These are phyloP conservation scores for Pisolithus tinctorius DNA, from an alignment of 768 basidiomycete genomes.

Conservation along the genomic window DNA sequence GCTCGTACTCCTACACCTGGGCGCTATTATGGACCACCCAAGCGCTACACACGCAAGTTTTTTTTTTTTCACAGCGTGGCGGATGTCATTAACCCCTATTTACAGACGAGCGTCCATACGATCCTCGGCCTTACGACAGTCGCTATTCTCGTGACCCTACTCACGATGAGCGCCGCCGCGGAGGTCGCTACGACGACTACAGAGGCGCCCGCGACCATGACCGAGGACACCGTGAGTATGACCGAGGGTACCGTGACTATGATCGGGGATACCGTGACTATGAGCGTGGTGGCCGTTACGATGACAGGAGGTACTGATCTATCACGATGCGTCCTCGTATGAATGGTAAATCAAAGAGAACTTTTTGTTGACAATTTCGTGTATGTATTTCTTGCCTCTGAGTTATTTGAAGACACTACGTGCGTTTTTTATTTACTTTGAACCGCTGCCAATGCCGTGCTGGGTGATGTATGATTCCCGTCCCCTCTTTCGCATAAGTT, in stretches of 20 bases:
- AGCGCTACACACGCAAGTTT: conserved; percentile 58
- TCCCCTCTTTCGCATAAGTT: conserved; percentile 55
- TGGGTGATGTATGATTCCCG: conserved; percentile 50
- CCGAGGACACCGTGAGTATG: conserved; percentile 24
- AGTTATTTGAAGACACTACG: background rate
- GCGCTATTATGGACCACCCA: conserved; percentile 89
- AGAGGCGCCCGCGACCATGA: conserved; percentile 37
- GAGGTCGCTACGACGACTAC: conserved; percentile 38
- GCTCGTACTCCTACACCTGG: conserved; percentile 93
- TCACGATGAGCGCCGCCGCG: conserved; percentile 44
- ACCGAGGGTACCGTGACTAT: conserved; percentile 30
- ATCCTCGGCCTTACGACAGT: conserved; percentile 86
- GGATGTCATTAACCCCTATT: background rate
- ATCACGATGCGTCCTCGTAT: conserved; percentile 1
- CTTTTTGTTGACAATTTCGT: background rate
- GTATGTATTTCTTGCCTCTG: conserved; percentile 17
- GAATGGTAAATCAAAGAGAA: background rate
- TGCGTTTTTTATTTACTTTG: background rate
- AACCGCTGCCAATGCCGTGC: conserved; percentile 54
- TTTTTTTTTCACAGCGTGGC: background rate
- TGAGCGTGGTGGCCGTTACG: conserved; percentile 29
- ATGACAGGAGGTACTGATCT: conserved; percentile 14
- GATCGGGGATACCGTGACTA: conserved; percentile 37
- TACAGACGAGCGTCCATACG: conserved; percentile 79
- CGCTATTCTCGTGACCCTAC: conserved; percentile 61